A percentile compares a stretch with the other conserved stretches of the same genome.
phyloP scores from a whole-genome alignment of 2,329 filamentous ascomycete genomes.

The Zymoseptoria ardabiliae region DNA sequence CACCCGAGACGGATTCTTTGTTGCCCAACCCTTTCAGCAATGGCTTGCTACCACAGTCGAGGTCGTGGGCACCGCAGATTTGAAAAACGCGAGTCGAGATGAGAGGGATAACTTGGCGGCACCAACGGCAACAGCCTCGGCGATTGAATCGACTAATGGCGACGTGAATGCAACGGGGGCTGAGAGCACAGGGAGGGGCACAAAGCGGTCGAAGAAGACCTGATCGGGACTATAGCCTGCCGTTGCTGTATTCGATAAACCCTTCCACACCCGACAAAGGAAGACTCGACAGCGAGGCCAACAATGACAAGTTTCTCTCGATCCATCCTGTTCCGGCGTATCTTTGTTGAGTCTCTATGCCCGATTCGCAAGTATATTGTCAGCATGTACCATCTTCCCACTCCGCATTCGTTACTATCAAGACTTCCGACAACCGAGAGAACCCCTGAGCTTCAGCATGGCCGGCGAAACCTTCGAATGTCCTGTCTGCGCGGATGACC shows the following conservation, averaged over 20 bases:
- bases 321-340: neutral
- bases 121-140: constrained; percentile 13
- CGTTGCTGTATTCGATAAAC: neutral
- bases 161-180: constrained; percentile 13
- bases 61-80: constrained; percentile 58
- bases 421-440: neutral
- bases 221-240: neutral
- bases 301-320: neutral
- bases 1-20: constrained; percentile 62
- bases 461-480: neutral
- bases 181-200: constrained; percentile 7
- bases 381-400: neutral
- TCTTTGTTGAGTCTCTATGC: neutral
- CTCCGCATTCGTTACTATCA: neutral
- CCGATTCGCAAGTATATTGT: neutral
- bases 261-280: neutral
- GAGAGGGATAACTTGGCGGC: constrained; percentile 22
- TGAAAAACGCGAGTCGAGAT: constrained; percentile 43
- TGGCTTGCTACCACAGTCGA: constrained; percentile 64
- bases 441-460: neutral
- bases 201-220: neutral
- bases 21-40: constrained; percentile 69
- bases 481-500: neutral
- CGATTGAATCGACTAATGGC: constrained; percentile 7
- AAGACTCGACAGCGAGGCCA: neutral